Percentiles rank a stretch among this genome's conserved stretches.
phyloP scores from a whole-genome alignment of 257 asterid species.

The Fraxinus quadrangulata region DNA sequence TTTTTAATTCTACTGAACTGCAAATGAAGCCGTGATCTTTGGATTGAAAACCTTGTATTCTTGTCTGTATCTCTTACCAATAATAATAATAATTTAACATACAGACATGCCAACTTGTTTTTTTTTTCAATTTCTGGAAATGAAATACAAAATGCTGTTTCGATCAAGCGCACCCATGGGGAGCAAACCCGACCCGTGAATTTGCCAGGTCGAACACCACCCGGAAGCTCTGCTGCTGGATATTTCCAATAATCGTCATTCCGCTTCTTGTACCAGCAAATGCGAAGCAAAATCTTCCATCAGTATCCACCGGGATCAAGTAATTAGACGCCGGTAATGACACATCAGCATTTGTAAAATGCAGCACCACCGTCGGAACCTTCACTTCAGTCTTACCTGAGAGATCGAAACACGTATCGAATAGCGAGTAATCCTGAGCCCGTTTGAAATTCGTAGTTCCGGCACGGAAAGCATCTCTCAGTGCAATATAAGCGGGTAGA shows the following conservation, averaged over 20 bases:
- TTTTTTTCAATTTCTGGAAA: neutral
- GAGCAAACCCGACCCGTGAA: constrained; percentile 44
- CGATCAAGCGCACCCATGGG: constrained; percentile 41
- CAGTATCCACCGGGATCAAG: constrained; percentile 75
- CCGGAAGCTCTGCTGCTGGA: constrained; percentile 51
- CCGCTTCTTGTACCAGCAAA: constrained; percentile 83
- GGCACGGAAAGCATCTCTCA: constrained; percentile 65
- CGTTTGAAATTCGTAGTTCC: constrained; percentile 55
- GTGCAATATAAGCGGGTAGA: constrained; percentile 67
- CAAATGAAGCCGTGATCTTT: neutral
- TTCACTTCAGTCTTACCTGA: constrained; percentile 77
- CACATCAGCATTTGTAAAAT: constrained; percentile 74
- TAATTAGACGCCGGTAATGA: constrained; percentile 88
- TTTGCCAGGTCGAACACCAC: constrained; percentile 44
- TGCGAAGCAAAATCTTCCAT: constrained; percentile 83
- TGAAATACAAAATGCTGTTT: neutral
- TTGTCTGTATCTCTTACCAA: neutral
- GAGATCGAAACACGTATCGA: constrained; percentile 86
- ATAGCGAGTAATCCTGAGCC: constrained; percentile 54
- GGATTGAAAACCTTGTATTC: neutral
- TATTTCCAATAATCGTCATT: constrained; percentile 47
- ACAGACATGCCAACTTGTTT: constrained; percentile 18
- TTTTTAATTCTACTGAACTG: too few species aligned
- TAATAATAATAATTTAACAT: neutral
- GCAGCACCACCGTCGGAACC: constrained; percentile 88